Percentiles rank a stretch among this genome's conserved stretches.
phyloP scores from a whole-genome alignment of 2,329 filamentous ascomycete species.

The Neophaeococcomyces aloes region DNA sequence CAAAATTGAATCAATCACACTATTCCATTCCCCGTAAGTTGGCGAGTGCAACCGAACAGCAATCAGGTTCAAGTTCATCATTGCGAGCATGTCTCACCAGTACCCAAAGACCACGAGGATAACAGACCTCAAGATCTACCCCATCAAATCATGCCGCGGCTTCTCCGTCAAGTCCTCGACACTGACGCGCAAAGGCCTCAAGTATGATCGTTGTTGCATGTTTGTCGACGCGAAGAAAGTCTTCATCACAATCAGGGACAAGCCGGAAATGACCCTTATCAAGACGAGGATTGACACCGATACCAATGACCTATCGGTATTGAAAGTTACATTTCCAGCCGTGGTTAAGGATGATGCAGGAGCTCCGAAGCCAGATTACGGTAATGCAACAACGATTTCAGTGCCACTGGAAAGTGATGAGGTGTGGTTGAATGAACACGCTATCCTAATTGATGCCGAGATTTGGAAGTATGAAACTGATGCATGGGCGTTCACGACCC shows the following conservation, averaged over 20 bases:
- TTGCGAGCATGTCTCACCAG: too few species aligned
- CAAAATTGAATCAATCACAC: too few species aligned
- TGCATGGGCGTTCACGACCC: slow-evolving; percentile 41
- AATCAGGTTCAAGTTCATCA: too few species aligned
- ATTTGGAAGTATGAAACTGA: slow-evolving; percentile 53
- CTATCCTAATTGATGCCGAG: slow-evolving; percentile 38
- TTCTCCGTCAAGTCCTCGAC: slow-evolving; percentile 43
- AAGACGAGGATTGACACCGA: slow-evolving; percentile 41
- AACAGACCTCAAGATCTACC: slow-evolving; percentile 45
- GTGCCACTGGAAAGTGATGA: slow-evolving; percentile 46
- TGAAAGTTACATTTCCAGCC: slow-evolving; percentile 40
- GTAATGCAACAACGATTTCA: slow-evolving; percentile 33
- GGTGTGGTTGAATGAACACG: slow-evolving; percentile 46
- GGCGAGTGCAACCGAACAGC: too few species aligned
- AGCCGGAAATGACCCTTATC: slow-evolving; percentile 53
- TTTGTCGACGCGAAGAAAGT: slow-evolving; percentile 43
- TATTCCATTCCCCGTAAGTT: too few species aligned
- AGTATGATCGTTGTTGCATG: slow-evolving; percentile 58
- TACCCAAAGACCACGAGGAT: slow-evolving; percentile 10
- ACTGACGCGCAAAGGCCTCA: slow-evolving; percentile 47
- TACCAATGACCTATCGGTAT: slow-evolving; percentile 27
- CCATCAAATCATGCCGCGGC: slow-evolving; percentile 57
- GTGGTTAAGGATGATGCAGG: slow-evolving; percentile 8
- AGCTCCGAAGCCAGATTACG: slow-evolving; percentile 5
- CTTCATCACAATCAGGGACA: slow-evolving; percentile 53